Evolutionary conservation across 371 early-diverging fungal species (phyloP).

Genomic region (Fennellomyces sp.): DNA sequence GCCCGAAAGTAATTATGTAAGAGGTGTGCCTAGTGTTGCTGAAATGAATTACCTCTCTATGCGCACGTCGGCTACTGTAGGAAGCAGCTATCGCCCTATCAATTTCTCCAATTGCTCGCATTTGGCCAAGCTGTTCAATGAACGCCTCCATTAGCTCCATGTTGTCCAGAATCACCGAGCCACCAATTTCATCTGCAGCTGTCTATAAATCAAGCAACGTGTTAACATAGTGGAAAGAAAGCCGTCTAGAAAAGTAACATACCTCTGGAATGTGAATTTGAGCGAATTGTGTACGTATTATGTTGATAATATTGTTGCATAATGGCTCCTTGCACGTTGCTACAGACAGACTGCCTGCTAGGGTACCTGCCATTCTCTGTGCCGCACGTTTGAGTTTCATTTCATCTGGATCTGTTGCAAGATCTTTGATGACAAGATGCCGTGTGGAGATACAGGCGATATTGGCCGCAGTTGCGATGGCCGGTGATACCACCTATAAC

Average conservation of each 20-base stretch:
- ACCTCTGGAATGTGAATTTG: slow-evolving; percentile 83
- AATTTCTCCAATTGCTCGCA: slow-evolving; percentile 84
- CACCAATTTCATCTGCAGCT: slow-evolving; percentile 80
- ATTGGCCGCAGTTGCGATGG: slow-evolving; percentile 88
- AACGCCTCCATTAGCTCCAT: slow-evolving; percentile 87
- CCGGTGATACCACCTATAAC: slow-evolving; percentile 65
- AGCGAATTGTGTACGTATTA: slow-evolving; percentile 73
- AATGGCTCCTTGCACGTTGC: slow-evolving; percentile 95
- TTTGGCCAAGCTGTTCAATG: slow-evolving; percentile 90
- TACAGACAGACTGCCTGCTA: slow-evolving; percentile 80
- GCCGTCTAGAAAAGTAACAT: no score
- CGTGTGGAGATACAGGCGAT: slow-evolving; percentile 90
- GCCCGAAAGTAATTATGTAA: background rate
- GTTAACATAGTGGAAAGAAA: no score
- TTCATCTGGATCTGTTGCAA: slow-evolving; percentile 92
- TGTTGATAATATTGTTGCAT: slow-evolving; percentile 75
- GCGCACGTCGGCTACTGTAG: slow-evolving; percentile 74
- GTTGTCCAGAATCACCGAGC: slow-evolving; percentile 85
- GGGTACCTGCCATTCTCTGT: slow-evolving; percentile 89
- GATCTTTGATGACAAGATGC: slow-evolving; percentile 92
- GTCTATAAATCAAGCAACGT: background rate
- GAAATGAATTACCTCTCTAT: slow-evolving; percentile 66
- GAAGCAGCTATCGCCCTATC: slow-evolving; percentile 76
- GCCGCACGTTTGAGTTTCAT: slow-evolving; percentile 88
- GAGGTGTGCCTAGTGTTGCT: no score